Base-by-base conservation (phyloP, 2,329 filamentous ascomycete species). In the Colletotrichum melonis region DNA sequence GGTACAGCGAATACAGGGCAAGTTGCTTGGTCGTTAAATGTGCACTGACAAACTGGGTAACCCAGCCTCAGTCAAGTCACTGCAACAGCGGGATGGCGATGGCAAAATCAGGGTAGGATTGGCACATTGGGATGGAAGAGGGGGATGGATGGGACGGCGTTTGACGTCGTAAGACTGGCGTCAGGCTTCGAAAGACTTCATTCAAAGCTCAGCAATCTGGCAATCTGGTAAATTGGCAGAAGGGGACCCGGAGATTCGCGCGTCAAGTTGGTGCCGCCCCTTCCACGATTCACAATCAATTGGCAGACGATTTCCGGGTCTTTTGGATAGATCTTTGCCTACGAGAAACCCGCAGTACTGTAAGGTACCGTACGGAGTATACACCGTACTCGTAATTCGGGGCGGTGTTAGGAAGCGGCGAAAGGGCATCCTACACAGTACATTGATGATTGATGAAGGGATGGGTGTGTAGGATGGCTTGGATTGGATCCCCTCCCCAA, bases 151-250 rank as follows among this genome's bases (percentile, higher is more conserved):
- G 28, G 52, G 59, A 69, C 16, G 56, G 42, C 42, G 42, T 49
- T 49, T 22, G 42, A 49, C 42, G 42, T 49, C 42, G 42, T 49
- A 22, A 19, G 42, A 49, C 42, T 19, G 16, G 28, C 52, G 19
- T 3, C 63, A 14, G 12, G 46, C 58, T 57, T 55, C 22, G 30
- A 19, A 42, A 52, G 19, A 14, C 22, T 62, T 42, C 14, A n/a
- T 24, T 24, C 22, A 60, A 16, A n/a, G 54, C 38, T 68, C 52
- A 59, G 65, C 58, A 42, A 38, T 11, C 42, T 22, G 22, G 30
- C 63, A 38, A 63, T 60, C n/a, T 62, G 67, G 60, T 62, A 65
- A 57, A 62, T 71, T 73, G 60, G 46, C 56, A 65, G 60, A 62
- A 69, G 32, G 38, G 42, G 28, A 56, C 67, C 55, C 67, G 60